Evolutionary conservation across 2,329 filamentous ascomycete genomes (phyloP), one percentile per base, ranked within the genome.

Genomic region (Colletotrichum echinochloae): DNA sequence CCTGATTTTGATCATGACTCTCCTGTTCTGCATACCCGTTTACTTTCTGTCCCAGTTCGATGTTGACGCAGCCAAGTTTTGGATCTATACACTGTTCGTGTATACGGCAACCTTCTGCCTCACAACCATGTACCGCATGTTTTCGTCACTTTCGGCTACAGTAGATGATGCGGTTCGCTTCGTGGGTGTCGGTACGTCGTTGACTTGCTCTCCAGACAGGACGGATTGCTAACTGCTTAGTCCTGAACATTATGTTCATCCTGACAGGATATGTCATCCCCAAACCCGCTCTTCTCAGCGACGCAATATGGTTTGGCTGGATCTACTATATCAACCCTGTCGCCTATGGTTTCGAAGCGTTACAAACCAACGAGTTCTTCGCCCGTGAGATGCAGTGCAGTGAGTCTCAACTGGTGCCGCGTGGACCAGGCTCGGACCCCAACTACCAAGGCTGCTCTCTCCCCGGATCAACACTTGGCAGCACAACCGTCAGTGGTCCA

Each of bases 241-340:
- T 87, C 0, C 86, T 92, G 44, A 85, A 91, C 70, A 80, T 89
- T 64, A 84, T 92, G 12, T 84, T 92, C 54, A 88, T 93, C 30
- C 93, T 90, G 75, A 91, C 90, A 0, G 90, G 90, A 0, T 92
- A 92, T 75, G 82, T 88, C 2, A 88, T 92, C 39, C 87, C 87
- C 0, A 85, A 87, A 23, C 83, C 84, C 0, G 83, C 88, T 23
- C 87, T 89, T 74, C 78, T 87, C 72, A 80, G 83, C 48, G 80
- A 86, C 70, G 84, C 93, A 76, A 92, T 91, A 82, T 93, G 91
- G 91, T 88, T 92, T 46, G 84, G 88, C 5, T 92, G 91, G 90
- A 85, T 92, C 39, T 87, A 86, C 56, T 91, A 86, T 81, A 81
- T 92, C 23, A 91, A 92, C 66, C 90, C 90, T 0, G 79, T 92